phyloP scores from a whole-genome alignment of 306 rosid species.

The Calophaca sinica region DNA sequence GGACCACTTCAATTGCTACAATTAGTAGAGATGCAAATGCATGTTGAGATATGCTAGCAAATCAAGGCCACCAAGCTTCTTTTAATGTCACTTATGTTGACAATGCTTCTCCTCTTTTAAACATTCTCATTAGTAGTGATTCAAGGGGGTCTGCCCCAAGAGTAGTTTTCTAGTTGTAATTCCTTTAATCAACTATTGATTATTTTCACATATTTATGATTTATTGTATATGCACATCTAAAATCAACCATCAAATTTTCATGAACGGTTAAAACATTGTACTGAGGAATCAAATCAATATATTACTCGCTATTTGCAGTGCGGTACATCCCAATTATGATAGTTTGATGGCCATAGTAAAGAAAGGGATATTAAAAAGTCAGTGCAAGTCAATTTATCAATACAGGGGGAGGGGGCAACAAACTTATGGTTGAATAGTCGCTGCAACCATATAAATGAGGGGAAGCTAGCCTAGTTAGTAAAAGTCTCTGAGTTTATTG shows the following conservation, averaged over 20 bases:
- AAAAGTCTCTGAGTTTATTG: constrained; percentile 17
- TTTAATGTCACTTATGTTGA: no score
- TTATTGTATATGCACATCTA: background rate
- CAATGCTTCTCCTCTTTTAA: no score
- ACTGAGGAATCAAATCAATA: no score
- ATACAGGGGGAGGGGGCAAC: background rate
- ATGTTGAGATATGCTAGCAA: no score
- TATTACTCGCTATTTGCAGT: no score
- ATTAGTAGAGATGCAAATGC: no score
- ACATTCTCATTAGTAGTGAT: no score
- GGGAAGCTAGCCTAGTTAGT: background rate
- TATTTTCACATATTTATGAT: background rate
- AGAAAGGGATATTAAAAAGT: background rate
- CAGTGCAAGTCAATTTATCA: constrained; percentile 1
- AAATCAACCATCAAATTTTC: background rate
- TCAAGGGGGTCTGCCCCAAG: no score
- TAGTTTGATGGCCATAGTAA: background rate
- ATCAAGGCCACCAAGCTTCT: no score
- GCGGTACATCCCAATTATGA: background rate
- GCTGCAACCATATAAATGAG: background rate
- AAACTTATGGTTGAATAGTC: constrained; percentile 1
- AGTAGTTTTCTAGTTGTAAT: no score
- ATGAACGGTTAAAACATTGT: background rate
- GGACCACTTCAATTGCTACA: no score
- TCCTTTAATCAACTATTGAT: no score